Evolutionary conservation across 306 rosid species (phyloP), one percentile per base, ranked within the genome.

Genomic region (Vachellia pachyceras): DNA sequence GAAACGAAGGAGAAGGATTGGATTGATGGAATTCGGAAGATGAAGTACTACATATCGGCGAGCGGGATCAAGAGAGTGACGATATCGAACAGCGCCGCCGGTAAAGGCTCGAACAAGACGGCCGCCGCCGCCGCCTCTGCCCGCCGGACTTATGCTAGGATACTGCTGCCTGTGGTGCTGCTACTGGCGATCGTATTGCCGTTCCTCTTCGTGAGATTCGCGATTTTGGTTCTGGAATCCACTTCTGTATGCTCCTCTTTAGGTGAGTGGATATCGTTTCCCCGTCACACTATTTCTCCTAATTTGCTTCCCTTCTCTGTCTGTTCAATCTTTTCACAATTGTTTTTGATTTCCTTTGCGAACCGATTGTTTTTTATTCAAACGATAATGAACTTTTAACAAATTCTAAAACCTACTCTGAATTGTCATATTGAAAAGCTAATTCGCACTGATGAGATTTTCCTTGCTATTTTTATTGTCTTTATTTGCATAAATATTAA

Each of bases 11-110:
- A 76, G 35, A 17, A 60, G 47, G 36, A 69, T 10, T 41, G 73
- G 79, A 75, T 86, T 50, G 45, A 82, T 69, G 86, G 88, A 79
- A 78, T 55, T 77, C 79, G 17, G 79, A 88, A 81, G 80, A 91
- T 91, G 98, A 94, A 88, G 89, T 89, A 86, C 68, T 91, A 94
- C 73, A 91, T 94, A 49, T 94, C 98, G 29, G 58, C 93, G 11
- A 85, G 80, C 60, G 93, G 93, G 76, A 87, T 90, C 73, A 93
- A 90, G 88, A 82, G 90, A 69, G 75, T 87, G 6, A 85, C 92
- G 0, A 78, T 89, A 40, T 83, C 94, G 3, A 84, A 84, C 83
- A n/a, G 79, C 66, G 75, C 82, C 68, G 73, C 50, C 33, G 86
- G 83, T 0, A 91, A 91, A 60, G 82, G 63, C 22, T 73, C 82